Conservation (phyloP, 495 filamentous ascomycete genomes). For the Trichoderma orchidacearum region DNA sequence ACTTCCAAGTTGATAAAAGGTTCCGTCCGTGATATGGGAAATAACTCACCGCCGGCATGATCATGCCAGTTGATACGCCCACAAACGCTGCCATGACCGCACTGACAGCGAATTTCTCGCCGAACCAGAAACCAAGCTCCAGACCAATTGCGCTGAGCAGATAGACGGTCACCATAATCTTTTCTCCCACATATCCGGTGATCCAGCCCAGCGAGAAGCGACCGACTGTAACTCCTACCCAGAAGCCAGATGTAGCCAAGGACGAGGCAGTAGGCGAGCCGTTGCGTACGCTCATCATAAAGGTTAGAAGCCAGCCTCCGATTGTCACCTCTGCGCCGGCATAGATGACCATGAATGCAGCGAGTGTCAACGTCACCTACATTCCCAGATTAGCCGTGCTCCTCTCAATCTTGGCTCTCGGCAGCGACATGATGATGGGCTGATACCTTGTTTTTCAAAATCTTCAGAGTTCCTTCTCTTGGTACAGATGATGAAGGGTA, state of each 20-base stretch:
- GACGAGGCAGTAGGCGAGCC: slow-evolving; percentile 59
- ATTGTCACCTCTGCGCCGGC: slow-evolving; percentile 74
- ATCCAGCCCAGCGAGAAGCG: slow-evolving; percentile 57
- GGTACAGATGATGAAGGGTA: slow-evolving; percentile 9
- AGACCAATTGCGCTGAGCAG: slow-evolving; percentile 49
- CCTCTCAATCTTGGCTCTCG: background rate
- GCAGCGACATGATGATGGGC: background rate
- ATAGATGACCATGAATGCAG: slow-evolving; percentile 65
- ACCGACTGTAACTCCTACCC: slow-evolving; percentile 68
- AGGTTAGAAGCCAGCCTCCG: slow-evolving; percentile 81
- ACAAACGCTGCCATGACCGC: background rate
- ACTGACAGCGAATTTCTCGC: background rate
- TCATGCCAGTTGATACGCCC: background rate
- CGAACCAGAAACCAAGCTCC: slow-evolving; percentile 70
- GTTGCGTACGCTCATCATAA: slow-evolving; percentile 62
- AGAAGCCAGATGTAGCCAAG: slow-evolving; percentile 75
- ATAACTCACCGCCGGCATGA: background rate
- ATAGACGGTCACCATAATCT: slow-evolving; percentile 43
- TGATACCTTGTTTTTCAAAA: background rate
- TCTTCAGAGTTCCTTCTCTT: background rate
- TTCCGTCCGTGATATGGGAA: background rate
- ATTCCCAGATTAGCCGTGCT: slow-evolving; percentile 1
- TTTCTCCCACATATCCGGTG: slow-evolving; percentile 61
- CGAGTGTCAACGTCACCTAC: slow-evolving; percentile 47
- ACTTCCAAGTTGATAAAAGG: background rate